Conservation (phyloP, 2,329 filamentous ascomycete species). For the Nothophaeocryptopus gaeumannii region DNA sequence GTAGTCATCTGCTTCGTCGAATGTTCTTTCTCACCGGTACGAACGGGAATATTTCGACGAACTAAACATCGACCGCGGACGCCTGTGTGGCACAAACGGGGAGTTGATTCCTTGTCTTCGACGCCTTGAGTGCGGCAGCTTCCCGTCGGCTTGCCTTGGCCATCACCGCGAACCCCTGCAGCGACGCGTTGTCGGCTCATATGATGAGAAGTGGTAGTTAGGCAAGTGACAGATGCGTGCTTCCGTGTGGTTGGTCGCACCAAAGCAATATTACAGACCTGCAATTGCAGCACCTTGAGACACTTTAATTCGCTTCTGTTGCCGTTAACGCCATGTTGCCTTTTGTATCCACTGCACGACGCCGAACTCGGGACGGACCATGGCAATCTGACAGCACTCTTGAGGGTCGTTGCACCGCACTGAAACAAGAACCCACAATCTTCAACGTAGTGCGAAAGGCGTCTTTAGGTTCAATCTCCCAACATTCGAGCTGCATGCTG, state of each 20-base stretch:
- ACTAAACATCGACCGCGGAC: not conserved
- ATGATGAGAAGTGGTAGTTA: not conserved
- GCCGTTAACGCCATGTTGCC: conserved; percentile 7
- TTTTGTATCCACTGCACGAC: conserved; percentile 3
- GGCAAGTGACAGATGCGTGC: conserved; percentile 14
- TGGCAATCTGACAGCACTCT: conserved; percentile 4
- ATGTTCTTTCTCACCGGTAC: conserved; percentile 1
- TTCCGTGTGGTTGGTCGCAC: conserved; percentile 10
- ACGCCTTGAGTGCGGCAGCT: conserved; percentile 8
- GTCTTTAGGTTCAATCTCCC: not conserved
- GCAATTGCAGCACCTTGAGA: conserved; percentile 11
- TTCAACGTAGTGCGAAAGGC: not conserved
- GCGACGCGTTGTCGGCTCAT: not conserved
- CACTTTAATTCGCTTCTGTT: not conserved
- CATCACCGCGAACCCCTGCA: conserved; percentile 10
- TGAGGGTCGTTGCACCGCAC: conserved; percentile 5
- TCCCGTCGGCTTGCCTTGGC: not conserved
- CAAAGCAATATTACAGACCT: conserved; percentile 6
- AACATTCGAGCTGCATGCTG: not conserved
- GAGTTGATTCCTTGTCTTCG: conserved; percentile 8
- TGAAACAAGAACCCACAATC: conserved; percentile 2
- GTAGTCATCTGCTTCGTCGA: not conserved
- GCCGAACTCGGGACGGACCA: conserved; percentile 1
- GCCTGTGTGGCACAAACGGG: conserved; percentile 7
- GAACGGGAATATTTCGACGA: conserved; percentile 4